Conservation (phyloP, 768 basidiomycete genomes). For the Calocybe indica region DNA sequence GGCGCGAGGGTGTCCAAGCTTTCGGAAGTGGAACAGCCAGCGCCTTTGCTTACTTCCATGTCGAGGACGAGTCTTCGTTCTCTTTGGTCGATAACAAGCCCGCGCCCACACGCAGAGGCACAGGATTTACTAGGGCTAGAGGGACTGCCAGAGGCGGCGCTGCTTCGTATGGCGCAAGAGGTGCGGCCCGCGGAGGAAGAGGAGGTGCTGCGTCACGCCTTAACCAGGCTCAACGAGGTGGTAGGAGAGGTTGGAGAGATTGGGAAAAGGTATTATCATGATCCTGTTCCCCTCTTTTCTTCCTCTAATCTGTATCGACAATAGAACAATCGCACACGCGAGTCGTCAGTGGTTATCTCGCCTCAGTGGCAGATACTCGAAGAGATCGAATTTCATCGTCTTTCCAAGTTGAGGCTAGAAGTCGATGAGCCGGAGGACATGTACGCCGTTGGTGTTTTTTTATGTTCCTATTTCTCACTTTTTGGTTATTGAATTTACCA, state of each 20-base stretch:
- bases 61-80: constrained; percentile 96
- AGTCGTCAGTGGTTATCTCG: constrained; percentile 90
- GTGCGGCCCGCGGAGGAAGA: constrained; percentile 38
- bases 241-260: constrained; percentile 81
- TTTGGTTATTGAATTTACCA: constrained; percentile 21
- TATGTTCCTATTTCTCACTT: constrained; percentile 1
- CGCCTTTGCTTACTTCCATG: constrained; percentile 96
- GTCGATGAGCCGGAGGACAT: constrained; percentile 89
- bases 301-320: constrained; percentile 5
- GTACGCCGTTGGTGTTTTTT: constrained; percentile 40
- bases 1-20: constrained; percentile 75
- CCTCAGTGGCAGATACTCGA: constrained; percentile 94
- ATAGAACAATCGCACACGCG: constrained; percentile 78
- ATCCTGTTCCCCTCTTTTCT: not conserved
- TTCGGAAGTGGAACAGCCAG: constrained; percentile 88
- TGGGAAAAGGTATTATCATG: constrained; percentile 77
- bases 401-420: constrained; percentile 88
- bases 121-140: constrained; percentile 55
- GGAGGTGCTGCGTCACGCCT: constrained; percentile 40
- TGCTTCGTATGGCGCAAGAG: constrained; percentile 32
- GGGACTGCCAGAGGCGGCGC: constrained; percentile 42
- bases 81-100: constrained; percentile 91
- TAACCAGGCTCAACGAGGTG: constrained; percentile 42
- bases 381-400: constrained; percentile 93
- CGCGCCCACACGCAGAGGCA: constrained; percentile 65